phyloP scores from a whole-genome alignment of 331 rosid species.

The Pyracantha coccinea region DNA sequence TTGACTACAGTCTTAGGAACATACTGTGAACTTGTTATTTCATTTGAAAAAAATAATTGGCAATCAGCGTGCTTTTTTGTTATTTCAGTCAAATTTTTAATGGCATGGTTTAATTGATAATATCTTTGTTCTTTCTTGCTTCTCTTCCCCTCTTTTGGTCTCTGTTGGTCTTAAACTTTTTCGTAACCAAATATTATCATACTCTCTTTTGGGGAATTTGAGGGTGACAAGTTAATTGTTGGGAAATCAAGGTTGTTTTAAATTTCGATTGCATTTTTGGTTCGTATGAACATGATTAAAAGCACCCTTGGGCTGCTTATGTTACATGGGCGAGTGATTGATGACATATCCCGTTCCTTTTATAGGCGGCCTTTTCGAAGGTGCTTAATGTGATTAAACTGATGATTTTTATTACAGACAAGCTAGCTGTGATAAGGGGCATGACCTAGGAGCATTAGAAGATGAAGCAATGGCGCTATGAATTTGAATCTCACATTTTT shows the following conservation, averaged over 20 bases:
- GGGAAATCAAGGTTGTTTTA: neutral
- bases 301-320: neutral
- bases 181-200: neutral
- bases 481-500: neutral
- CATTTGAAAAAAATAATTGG: neutral
- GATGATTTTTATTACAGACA: neutral
- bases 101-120: too few species aligned
- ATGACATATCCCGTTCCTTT: neutral
- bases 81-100: too few species aligned
- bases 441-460: neutral
- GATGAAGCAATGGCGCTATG: neutral
- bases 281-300: neutral
- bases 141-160: neutral
- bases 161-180: neutral
- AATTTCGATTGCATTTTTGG: neutral
- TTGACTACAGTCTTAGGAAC: neutral
- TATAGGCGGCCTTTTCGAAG: neutral
- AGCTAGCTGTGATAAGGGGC: neutral
- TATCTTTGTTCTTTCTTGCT: neutral
- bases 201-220: neutral
- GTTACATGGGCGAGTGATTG: neutral
- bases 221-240: neutral
- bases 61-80: too few species aligned
- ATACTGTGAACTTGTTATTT: neutral
- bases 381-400: neutral